Evolutionary conservation across 768 basidiomycete genomes (phyloP), one percentile per base, ranked within the genome.

Genomic region (Boletus barrowsii): DNA sequence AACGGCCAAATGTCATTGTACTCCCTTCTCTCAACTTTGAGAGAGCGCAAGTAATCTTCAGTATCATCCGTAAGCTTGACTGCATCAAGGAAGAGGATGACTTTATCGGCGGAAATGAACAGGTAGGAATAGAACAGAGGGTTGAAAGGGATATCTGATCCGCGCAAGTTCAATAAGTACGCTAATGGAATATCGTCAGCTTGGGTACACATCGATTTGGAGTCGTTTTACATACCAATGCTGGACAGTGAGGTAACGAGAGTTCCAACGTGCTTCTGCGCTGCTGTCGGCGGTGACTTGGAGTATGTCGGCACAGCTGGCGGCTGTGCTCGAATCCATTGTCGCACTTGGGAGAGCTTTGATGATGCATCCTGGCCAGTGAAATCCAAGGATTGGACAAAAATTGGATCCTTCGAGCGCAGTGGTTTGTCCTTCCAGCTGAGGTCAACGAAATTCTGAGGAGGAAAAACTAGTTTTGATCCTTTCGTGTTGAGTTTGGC

Each of bases 41-140:
- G 72, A 11, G 75, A 71, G 71, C 76, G 69, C 10, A 93, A 69
- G 62, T 91, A 88, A 14, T 72, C 74, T 47, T 73, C 65, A 0
- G 87, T 82, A 2, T 87, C 81, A 0, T 77, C 72, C 10, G 78
- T 75, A 17, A 90, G 72, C 64, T 96, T 90, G 50, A 69, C 69
- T 39, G 72, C 61, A 58, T 95, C 92, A 37, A 94, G 74, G 75
- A 96, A 96, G 10, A 96, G 72, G n/a, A 84, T 75, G 7, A 81
- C 76, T n/a, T 68, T 69, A 13, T 84, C 75, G 10, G 81, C 66
- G 4, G 84, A 79, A 39, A 98, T 77, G 62, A 86, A 90, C 18
- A 95, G 72, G 66, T 96, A 98, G 0, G 89, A 82, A 48, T 88
- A 89, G 75, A 97, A 96, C 10, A 98, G 81, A 0, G 96, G 96